Evolutionary conservation across 2,329 filamentous ascomycete genomes (phyloP).

Genomic region (Botryotinia globosa): DNA sequence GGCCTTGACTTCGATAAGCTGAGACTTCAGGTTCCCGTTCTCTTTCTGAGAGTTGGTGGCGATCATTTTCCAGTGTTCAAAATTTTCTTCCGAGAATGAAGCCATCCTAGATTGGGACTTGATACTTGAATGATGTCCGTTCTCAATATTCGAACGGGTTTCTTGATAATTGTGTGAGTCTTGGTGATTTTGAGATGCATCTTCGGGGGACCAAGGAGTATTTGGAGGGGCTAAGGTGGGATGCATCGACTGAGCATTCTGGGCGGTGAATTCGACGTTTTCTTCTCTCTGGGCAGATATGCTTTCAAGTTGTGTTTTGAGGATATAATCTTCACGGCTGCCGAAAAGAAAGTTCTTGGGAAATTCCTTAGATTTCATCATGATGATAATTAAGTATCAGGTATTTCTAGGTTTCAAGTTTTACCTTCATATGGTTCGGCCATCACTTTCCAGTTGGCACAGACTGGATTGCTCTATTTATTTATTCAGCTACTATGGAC

Average conservation of each 20-base stretch:
- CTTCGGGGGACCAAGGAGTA: background rate
- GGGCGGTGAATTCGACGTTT: background rate
- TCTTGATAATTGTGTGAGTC: background rate
- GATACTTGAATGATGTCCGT: background rate
- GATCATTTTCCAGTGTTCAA: background rate
- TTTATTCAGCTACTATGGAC: background rate
- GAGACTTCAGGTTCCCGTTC: background rate
- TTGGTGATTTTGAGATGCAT: background rate
- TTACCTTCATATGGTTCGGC: background rate
- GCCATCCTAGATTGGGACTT: background rate
- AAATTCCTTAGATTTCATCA: background rate
- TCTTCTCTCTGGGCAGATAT: background rate
- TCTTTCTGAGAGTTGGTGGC: background rate
- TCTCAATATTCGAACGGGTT: background rate
- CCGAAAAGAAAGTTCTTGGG: background rate
- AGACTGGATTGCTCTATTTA: background rate
- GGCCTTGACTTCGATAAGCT: background rate
- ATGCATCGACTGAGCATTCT: background rate
- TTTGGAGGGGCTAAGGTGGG: background rate
- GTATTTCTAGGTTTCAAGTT: background rate
- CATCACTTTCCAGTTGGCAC: background rate
- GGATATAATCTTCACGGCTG: background rate
- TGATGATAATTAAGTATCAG: background rate
- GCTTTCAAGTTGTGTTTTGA: background rate
- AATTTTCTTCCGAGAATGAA: background rate